Percentiles rank a stretch among this genome's conserved stretches.
These are phyloP conservation scores for Aphanomyces astaci DNA, from an alignment of 352 stramenopile genomes.

Conservation along the genomic window DNA sequence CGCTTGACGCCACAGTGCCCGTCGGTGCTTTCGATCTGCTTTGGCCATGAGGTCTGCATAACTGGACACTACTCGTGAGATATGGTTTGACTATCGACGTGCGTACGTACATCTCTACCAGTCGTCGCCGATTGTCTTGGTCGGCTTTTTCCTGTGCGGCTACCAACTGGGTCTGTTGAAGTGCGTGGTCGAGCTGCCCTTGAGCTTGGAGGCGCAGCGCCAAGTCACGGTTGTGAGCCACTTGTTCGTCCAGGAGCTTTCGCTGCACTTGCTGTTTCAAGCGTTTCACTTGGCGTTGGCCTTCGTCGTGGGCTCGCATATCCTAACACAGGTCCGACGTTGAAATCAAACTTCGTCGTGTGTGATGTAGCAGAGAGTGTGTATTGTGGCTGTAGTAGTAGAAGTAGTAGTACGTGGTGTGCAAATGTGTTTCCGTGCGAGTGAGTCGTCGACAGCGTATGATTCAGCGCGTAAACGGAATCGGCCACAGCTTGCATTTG, in stretches of 20 bases:
- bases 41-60: constrained; percentile 4
- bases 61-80: not conserved
- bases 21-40: not conserved
- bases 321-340: too few relatives aligned
- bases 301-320: not conserved
- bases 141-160: not conserved
- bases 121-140: not conserved
- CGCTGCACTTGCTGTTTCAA: not conserved
- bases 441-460: too few relatives aligned
- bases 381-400: too few relatives aligned
- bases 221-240: not conserved
- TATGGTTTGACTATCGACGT: not conserved
- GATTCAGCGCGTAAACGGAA: constrained; percentile 3
- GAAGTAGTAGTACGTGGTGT: too few relatives aligned
- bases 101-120: constrained; percentile 11
- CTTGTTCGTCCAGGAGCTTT: constrained; percentile 15
- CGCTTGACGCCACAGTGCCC: constrained; percentile 5
- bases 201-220: not conserved
- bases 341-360: too few relatives aligned
- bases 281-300: not conserved
- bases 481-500: constrained; percentile 13
- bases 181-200: not conserved
- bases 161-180: not conserved
- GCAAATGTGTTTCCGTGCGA: too few relatives aligned
- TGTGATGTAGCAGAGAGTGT: too few relatives aligned